Evolutionary conservation across 2,329 filamentous ascomycete species (phyloP), one percentile per base, ranked within the genome.

Genomic region (Colletotrichum scovillei): DNA sequence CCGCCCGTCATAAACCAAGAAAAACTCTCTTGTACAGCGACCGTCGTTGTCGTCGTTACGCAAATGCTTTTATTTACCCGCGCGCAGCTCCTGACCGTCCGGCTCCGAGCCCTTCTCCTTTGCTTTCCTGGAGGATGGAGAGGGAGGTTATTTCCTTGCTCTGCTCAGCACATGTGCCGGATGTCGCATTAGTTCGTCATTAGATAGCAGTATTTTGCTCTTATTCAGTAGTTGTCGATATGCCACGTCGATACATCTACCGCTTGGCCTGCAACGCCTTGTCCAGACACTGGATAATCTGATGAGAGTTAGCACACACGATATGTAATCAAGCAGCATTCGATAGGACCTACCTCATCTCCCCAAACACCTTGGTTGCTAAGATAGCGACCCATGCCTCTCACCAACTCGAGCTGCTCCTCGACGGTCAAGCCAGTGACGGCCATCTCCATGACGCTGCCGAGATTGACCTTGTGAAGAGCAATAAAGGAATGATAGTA

Each of bases 401-500:
- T 90, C 30, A 95, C 87, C 65, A 94, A 86, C 83, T 98, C 96
- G 74, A 98, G 88, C 84, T 99, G 96, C 84, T 99, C 95, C 53
- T 98, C 95, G 1, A 92, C 86, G 0, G 91, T 92, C 77, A 99
- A 85, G n/a, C 95, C 95, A 6, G 92, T 97, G 77, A 99, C 97
- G 63, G 94, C 96, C 14, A 92, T 91, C 86, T 99, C 96, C 77
- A 99, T 93, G 46, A 99, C 93, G 67, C 91, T 91, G 24, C 96
- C 97, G 24, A 98, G 92, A 69, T 89, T 95, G 52, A 93, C 92
- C 83, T 96, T 95, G 87, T 98, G 92, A 7, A 95, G 88, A 4
- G 95, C 95, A 79, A 99, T 96, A 82, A 99, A 99, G 80, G 94
- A 97, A 82, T 98, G 95, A 85, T 97, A 99, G 86, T 99, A 99